A percentile compares a stretch with the other conserved stretches of the same genome.
Evolutionary conservation across 306 rosid genomes (phyloP).

Genomic region (Alnus glutinosa): DNA sequence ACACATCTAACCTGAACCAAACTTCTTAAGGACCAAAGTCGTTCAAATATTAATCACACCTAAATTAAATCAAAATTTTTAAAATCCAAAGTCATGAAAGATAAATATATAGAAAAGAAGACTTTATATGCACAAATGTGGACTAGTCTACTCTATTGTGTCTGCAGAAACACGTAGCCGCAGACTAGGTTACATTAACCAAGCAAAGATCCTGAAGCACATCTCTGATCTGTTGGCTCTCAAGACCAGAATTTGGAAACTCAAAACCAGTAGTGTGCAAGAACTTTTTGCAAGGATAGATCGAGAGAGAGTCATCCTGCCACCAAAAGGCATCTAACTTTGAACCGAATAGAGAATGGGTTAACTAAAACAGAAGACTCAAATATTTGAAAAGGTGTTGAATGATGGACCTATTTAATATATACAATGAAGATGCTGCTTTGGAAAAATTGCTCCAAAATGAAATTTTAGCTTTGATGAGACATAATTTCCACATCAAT

Average conservation of each 20-base stretch:
- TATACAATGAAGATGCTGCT: not conserved
- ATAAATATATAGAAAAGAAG: not conserved
- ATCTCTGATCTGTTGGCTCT: too few species aligned
- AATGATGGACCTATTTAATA: too few species aligned
- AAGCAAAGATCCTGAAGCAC: too few species aligned
- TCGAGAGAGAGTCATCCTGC: not conserved
- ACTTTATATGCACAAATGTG: not conserved
- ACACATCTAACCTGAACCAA: not conserved
- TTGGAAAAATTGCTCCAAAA: too few species aligned
- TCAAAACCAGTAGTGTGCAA: not conserved
- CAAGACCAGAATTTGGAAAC: not conserved
- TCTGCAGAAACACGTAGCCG: not conserved
- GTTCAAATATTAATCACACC: not conserved
- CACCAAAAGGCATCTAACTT: not conserved
- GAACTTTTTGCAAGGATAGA: not conserved
- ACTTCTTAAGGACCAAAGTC: not conserved
- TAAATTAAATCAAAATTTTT: not conserved
- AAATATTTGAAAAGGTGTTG: too few species aligned
- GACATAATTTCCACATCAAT: not conserved
- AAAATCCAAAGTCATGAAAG: not conserved
- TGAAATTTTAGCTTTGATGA: not conserved
- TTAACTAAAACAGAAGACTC: too few species aligned
- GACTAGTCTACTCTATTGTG: not conserved
- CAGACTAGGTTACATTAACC: not conserved
- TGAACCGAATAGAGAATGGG: not conserved